These are phyloP conservation scores for Akanthomyces dipterigenus DNA, from an alignment of 2,329 filamentous ascomycete genomes.

Conservation along the genomic window DNA sequence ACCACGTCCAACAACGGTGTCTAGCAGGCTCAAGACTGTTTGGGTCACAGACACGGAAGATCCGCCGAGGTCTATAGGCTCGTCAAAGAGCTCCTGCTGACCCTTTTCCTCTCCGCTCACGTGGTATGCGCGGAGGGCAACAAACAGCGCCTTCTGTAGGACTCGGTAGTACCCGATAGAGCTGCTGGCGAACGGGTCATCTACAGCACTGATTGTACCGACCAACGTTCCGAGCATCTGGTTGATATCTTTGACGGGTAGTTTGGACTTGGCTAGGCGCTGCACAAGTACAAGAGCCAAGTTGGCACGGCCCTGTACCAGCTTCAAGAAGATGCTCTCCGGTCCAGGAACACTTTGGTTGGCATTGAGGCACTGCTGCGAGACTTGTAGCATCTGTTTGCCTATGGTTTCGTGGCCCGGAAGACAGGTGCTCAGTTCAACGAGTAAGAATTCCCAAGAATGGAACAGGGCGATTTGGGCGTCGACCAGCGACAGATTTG, in stretches of 20 bases:
- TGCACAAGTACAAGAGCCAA: constrained; percentile 79
- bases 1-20: constrained; percentile 70
- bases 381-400: constrained; percentile 65
- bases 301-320: constrained; percentile 70
- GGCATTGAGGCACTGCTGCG: constrained; percentile 68
- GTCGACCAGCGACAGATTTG: constrained; percentile 86
- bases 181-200: constrained; percentile 45
- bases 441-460: constrained; percentile 80
- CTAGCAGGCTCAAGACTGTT: constrained; percentile 71
- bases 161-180: constrained; percentile 71
- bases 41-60: constrained; percentile 43
- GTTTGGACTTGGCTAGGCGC: constrained; percentile 57
- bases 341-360: constrained; percentile 68
- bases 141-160: constrained; percentile 76
- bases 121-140: constrained; percentile 65
- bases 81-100: constrained; percentile 19
- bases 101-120: constrained; percentile 12
- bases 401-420: constrained; percentile 49
- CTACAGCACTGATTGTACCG: constrained; percentile 45
- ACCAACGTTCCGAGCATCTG: constrained; percentile 45
- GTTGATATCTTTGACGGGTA: constrained; percentile 44
- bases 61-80: constrained; percentile 27
- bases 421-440: constrained; percentile 70
- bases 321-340: constrained; percentile 72
- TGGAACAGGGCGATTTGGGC: constrained; percentile 81